phyloP scores from a whole-genome alignment of 305 asterid species.

The Solanum hybrid region DNA sequence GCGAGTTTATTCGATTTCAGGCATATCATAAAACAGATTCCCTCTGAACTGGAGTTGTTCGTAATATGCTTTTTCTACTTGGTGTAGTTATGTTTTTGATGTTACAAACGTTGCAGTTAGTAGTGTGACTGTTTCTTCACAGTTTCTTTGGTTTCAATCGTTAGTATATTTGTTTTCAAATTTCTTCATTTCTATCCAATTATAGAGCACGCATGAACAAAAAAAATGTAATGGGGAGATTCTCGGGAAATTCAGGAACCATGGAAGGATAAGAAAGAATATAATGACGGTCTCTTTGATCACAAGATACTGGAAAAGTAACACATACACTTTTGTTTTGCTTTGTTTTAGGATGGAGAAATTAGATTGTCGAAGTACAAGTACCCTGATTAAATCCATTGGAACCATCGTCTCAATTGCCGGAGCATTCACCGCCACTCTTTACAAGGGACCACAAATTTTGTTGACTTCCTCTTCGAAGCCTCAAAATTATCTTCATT shows the following conservation, averaged over 20 bases:
- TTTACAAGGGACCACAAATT: conserved; percentile 65
- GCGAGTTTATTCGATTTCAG: background rate
- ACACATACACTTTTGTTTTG: conserved; percentile 2
- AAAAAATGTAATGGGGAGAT: background rate
- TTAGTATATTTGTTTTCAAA: background rate
- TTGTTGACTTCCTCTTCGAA: conserved; percentile 17
- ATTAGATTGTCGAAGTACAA: conserved; percentile 42
- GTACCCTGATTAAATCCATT: conserved; percentile 50
- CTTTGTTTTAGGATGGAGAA: conserved; percentile 58
- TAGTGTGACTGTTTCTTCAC: background rate
- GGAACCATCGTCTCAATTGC: conserved; percentile 68
- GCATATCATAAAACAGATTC: background rate
- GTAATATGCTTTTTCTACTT: background rate
- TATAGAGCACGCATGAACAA: background rate
- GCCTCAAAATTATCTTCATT: conserved; percentile 13
- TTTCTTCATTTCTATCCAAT: background rate
- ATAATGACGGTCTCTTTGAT: background rate
- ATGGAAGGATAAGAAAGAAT: background rate
- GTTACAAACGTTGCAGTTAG: background rate
- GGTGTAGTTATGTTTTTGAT: background rate
- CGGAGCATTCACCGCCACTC: conserved; percentile 76
- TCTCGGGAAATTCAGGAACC: background rate
- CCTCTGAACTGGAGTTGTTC: background rate
- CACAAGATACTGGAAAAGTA: background rate
- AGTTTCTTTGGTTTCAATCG: background rate